These are phyloP conservation scores for Trichosporon ovoides DNA, from an alignment of 1,284 basidiomycete species.

Conservation along the genomic window DNA sequence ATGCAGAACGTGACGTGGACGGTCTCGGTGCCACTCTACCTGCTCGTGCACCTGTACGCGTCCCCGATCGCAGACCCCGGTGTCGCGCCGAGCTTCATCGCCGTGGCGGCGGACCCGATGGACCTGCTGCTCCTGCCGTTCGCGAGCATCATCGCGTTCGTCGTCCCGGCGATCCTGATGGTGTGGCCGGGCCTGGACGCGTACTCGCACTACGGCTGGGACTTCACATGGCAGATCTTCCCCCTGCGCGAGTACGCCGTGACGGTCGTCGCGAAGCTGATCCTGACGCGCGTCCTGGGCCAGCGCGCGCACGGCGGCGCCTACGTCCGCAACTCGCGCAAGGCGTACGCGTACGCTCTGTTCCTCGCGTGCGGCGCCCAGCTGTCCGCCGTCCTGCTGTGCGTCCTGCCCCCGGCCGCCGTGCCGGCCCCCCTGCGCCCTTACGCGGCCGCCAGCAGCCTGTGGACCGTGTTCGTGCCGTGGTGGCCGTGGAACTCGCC, in stretches of 20 bases:
- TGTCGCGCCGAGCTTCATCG: background rate
- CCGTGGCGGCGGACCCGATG: background rate
- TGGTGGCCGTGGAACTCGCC: constrained; percentile 3
- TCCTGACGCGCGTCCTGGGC: background rate
- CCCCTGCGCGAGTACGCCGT: background rate
- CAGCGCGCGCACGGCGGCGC: background rate
- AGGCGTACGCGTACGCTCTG: background rate
- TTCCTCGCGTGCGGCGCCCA: background rate
- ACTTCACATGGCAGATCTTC: constrained; percentile 4
- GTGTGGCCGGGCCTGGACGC: background rate
- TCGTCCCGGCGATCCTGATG: constrained; percentile 2
- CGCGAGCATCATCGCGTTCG: background rate
- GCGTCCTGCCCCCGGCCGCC: background rate
- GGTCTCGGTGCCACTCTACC: background rate
- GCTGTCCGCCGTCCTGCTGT: background rate
- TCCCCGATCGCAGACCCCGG: background rate
- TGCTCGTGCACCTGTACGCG: background rate
- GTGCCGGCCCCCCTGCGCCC: background rate
- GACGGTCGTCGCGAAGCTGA: background rate
- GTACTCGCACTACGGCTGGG: constrained; percentile 2
- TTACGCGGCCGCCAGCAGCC: background rate
- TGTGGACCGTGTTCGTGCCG: background rate
- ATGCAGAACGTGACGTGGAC: background rate
- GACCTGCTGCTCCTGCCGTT: background rate
- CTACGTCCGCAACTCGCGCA: background rate